Conservation (phyloP, 177 flowering plant species). For the Vitis hybrid region DNA sequence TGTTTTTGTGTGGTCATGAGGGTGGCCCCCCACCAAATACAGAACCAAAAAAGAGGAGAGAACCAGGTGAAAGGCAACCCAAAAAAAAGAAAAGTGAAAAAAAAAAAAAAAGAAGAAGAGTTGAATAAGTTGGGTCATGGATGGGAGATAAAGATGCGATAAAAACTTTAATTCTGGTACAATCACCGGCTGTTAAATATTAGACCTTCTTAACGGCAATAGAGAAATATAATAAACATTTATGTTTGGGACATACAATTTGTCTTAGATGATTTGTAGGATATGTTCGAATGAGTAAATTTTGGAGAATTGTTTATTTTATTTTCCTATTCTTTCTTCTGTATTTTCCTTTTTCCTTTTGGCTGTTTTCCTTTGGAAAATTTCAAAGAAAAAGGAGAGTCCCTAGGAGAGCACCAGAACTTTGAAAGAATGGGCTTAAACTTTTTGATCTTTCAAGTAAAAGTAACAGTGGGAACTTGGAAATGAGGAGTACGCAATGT, state of each 20-base stretch:
- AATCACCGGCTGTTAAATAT: conserved; percentile 43
- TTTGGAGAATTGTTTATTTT: neutral
- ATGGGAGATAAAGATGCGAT: conserved; percentile 23
- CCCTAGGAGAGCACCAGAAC: too few species aligned
- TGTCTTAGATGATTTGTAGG: conserved; percentile 3
- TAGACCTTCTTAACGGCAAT: conserved; percentile 40
- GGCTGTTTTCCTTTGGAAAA: too few species aligned
- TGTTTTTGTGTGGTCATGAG: conserved; percentile 26
- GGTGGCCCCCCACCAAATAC: conserved; percentile 12
- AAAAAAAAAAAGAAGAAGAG: conserved; percentile 3
- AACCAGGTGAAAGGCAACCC: neutral
- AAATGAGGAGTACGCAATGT: too few species aligned
- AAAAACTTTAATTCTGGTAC: conserved; percentile 34
- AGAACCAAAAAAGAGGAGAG: neutral
- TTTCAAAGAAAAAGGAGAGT: too few species aligned
- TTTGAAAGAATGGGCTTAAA: too few species aligned
- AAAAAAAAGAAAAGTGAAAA: neutral
- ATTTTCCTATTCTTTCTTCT: neutral
- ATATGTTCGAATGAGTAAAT: too few species aligned
- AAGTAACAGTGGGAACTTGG: too few species aligned
- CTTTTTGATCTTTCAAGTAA: too few species aligned
- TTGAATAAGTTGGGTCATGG: conserved; percentile 27
- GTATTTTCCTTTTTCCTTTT: neutral
- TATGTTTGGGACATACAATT: conserved; percentile 17
- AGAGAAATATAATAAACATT: neutral